A percentile compares a stretch with the other conserved stretches of the same genome.
Evolutionary conservation across 2,329 filamentous ascomycete genomes (phyloP).

Genomic region (Orbilia oligospora): DNA sequence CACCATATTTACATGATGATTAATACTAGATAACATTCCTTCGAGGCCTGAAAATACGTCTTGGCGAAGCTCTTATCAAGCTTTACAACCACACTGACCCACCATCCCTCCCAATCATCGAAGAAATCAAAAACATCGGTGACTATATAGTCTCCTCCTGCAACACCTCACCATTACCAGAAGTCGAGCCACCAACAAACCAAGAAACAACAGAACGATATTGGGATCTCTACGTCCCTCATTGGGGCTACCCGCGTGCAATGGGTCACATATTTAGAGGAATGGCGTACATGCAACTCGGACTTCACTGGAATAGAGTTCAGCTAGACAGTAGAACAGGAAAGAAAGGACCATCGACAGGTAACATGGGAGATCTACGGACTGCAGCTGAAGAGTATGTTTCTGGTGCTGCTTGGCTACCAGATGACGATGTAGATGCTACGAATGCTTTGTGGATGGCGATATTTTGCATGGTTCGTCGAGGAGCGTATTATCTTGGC

Average conservation of each 20-base stretch:
- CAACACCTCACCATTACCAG: constrained; percentile 58
- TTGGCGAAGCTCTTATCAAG: constrained; percentile 55
- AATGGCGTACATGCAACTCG: constrained; percentile 62
- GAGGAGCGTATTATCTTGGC: constrained; percentile 62
- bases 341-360: constrained; percentile 45
- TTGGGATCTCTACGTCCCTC: constrained; percentile 63
- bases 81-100: constrained; percentile 55
- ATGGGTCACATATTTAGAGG: constrained; percentile 62
- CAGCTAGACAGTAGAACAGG: constrained; percentile 49
- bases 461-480: constrained; percentile 62
- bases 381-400: constrained; percentile 62
- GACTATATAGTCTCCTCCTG: constrained; percentile 58
- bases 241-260: constrained; percentile 62
- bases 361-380: constrained; percentile 52
- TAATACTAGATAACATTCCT: constrained; percentile 51
- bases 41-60: constrained; percentile 52
- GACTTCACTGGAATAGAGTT: constrained; percentile 60
- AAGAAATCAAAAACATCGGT: constrained; percentile 58
- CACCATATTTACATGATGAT: not conserved
- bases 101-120: constrained; percentile 50
- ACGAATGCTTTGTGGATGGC: constrained; percentile 62
- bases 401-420: constrained; percentile 62
- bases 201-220: constrained; percentile 58
- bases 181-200: constrained; percentile 61
- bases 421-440: constrained; percentile 61